A percentile compares a stretch with the other conserved stretches of the same genome.
Evolutionary conservation across 2,329 filamentous ascomycete genomes (phyloP).

Genomic region (Pezicula neosporulosa): DNA sequence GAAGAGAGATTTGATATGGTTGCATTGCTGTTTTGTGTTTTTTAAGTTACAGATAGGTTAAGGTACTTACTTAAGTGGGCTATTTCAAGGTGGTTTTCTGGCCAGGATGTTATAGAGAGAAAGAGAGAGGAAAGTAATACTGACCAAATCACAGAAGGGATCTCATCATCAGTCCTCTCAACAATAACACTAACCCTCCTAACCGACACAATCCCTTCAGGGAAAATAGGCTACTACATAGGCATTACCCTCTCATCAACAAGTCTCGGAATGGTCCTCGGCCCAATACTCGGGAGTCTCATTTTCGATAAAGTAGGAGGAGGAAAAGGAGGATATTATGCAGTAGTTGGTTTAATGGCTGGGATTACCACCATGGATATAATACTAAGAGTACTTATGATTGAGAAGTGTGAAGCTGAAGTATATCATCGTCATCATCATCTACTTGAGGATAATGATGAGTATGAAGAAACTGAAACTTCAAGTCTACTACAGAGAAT

Average conservation of each 20-base stretch:
- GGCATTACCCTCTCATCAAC: slow-evolving; percentile 46
- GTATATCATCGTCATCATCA: too few species aligned
- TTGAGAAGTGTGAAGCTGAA: neutral
- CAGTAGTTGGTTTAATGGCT: slow-evolving; percentile 46
- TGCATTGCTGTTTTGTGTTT: too few species aligned
- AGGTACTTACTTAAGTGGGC: too few species aligned
- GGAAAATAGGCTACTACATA: slow-evolving; percentile 60
- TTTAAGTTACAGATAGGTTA: too few species aligned
- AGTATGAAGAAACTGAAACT: neutral
- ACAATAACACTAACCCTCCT: too few species aligned
- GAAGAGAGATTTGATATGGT: too few species aligned
- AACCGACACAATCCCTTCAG: slow-evolving; percentile 44
- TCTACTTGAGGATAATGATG: neutral
- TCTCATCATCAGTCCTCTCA: too few species aligned
- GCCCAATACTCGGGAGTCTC: slow-evolving; percentile 63
- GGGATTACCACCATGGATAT: neutral
- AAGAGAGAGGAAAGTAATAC: too few species aligned
- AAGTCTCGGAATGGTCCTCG: slow-evolving; percentile 59
- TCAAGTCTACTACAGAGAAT: too few species aligned
- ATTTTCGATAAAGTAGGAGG: slow-evolving; percentile 56
- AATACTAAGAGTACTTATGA: neutral
- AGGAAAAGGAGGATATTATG: slow-evolving; percentile 55
- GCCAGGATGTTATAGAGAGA: too few species aligned
- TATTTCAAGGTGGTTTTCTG: too few species aligned
- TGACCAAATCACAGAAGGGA: too few species aligned